Conservation (phyloP, 176 grass and related monocot species). For the Alopecurus myosuroides region DNA sequence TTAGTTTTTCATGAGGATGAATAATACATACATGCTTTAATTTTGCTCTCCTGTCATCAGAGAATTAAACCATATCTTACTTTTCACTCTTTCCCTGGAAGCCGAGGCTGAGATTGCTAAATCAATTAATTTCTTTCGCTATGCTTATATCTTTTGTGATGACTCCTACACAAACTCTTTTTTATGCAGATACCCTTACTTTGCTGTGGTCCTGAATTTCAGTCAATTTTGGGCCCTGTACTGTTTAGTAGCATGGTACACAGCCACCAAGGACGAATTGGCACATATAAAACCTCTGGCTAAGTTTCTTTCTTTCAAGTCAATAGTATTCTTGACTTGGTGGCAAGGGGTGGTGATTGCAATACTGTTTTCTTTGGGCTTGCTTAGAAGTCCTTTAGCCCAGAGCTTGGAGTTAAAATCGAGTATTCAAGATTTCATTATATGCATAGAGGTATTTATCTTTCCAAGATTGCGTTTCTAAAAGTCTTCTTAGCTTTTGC, state of each 20-base stretch:
- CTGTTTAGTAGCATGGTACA: slow-evolving; percentile 92
- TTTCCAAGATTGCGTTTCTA: background rate
- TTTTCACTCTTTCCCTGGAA: slow-evolving; percentile 9
- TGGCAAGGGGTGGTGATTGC: slow-evolving; percentile 97
- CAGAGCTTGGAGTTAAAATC: slow-evolving; percentile 89
- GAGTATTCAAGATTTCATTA: slow-evolving; percentile 95
- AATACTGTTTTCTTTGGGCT: slow-evolving; percentile 72
- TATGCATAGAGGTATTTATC: slow-evolving; percentile 94
- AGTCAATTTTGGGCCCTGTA: slow-evolving; percentile 99
- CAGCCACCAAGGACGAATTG: slow-evolving; percentile 87
- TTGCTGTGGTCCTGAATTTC: slow-evolving; percentile 83
- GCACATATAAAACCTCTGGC: slow-evolving; percentile 82
- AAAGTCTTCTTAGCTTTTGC: background rate
- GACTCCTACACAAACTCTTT: background rate
- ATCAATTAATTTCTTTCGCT: background rate
- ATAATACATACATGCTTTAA: background rate
- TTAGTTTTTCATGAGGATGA: background rate
- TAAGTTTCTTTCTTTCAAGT: slow-evolving; percentile 94
- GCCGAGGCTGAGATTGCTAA: background rate
- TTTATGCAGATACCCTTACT: slow-evolving; percentile 82
- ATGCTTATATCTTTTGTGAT: slow-evolving; percentile 23
- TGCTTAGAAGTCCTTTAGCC: slow-evolving; percentile 86
- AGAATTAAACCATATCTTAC: background rate
- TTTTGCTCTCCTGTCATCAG: background rate
- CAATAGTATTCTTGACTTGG: slow-evolving; percentile 98